phyloP scores from a whole-genome alignment of 805 yeast genomes.

The Kluyveromyces nonfermentans region DNA sequence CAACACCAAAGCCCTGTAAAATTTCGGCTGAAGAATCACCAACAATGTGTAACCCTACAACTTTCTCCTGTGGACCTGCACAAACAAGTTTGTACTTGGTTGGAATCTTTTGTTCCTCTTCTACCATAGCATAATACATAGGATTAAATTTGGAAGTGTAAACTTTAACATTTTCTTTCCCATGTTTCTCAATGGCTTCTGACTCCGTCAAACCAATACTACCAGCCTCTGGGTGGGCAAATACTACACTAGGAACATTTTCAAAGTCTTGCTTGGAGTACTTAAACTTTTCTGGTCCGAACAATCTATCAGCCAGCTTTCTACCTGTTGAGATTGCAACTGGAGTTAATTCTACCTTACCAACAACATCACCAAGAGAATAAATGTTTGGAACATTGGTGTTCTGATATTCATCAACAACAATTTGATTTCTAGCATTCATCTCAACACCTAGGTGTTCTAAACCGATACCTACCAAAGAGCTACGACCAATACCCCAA shows the following conservation, averaged over 20 bases:
- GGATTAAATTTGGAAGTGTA: constrained; percentile 79
- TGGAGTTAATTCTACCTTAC: constrained; percentile 90
- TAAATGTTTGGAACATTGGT: constrained; percentile 62
- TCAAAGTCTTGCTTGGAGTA: constrained; percentile 74
- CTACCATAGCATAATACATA: constrained; percentile 88
- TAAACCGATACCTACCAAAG: constrained; percentile 63
- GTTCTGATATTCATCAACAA: constrained; percentile 82
- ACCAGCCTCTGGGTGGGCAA: constrained; percentile 97
- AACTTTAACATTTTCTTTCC: constrained; percentile 67
- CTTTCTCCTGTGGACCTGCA: constrained; percentile 78
- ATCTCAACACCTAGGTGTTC: constrained; percentile 65
- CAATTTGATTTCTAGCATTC: constrained; percentile 51
- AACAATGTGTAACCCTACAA: constrained; percentile 87
- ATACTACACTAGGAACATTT: constrained; percentile 92
- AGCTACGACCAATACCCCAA: constrained; percentile 92
- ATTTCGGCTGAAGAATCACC: constrained; percentile 91
- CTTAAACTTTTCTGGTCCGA: constrained; percentile 66
- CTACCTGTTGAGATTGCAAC: constrained; percentile 99
- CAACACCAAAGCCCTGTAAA: constrained; percentile 97
- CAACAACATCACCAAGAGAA: constrained; percentile 91
- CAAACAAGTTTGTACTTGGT: constrained; percentile 77
- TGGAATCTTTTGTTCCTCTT: constrained; percentile 57
- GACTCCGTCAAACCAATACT: constrained; percentile 79
- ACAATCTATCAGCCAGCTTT: constrained; percentile 80
- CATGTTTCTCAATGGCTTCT: constrained; percentile 70